Evolutionary conservation across 306 rosid species (phyloP).

Genomic region (Sicyos edulis): DNA sequence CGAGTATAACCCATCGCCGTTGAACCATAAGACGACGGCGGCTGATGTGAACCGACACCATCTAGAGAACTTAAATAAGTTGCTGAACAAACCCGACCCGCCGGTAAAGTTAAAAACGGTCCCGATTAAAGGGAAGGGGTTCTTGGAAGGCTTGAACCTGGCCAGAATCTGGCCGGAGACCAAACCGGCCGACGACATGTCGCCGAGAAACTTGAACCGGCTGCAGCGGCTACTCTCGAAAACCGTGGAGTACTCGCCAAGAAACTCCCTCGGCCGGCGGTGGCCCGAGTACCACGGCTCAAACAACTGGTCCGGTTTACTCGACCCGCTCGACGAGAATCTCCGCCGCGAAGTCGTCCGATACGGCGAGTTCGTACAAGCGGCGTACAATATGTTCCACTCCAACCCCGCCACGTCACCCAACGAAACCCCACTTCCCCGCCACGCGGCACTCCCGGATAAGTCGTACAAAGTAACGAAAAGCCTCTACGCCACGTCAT

Average conservation of each 20-base stretch:
- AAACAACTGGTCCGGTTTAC: conserved; percentile 69
- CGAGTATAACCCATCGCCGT: conserved; percentile 41
- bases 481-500: conserved; percentile 82
- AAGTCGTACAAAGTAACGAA: conserved; percentile 62
- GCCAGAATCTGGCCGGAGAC: conserved; percentile 56
- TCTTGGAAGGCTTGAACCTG: conserved; percentile 47
- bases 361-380: conserved; percentile 79
- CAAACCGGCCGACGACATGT: conserved; percentile 70
- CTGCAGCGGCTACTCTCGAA: conserved; percentile 59
- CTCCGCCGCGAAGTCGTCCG: conserved; percentile 87
- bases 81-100: conserved; percentile 42
- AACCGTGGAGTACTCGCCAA: conserved; percentile 65
- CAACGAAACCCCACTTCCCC: conserved; percentile 36
- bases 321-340: conserved; percentile 84
- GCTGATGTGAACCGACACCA: conserved; percentile 38
- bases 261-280: conserved; percentile 46
- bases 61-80: conserved; percentile 65
- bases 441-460: conserved; percentile 47
- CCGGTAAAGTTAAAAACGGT: conserved; percentile 14
- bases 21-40: conserved; percentile 50
- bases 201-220: conserved; percentile 59
- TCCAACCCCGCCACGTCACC: conserved; percentile 67
- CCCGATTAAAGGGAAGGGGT: conserved; percentile 32
- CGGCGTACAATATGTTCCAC: conserved; percentile 72
- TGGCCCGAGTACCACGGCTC: conserved; percentile 85